Conservation (phyloP, 2,329 filamentous ascomycete species). For the Immersiporthe knoxdaviesiana region DNA sequence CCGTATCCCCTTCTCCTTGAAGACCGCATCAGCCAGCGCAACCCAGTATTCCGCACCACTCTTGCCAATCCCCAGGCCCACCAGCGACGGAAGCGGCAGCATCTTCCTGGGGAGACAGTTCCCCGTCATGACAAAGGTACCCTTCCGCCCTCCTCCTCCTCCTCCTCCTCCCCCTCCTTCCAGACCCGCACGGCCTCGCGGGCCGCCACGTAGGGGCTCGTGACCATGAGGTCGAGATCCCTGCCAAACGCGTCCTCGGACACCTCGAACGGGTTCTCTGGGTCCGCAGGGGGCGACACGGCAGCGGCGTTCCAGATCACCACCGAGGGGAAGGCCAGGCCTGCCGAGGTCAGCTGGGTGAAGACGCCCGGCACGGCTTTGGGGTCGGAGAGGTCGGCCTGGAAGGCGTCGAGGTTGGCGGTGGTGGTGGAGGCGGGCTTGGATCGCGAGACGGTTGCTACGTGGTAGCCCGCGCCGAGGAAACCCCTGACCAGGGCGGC, state of each 20-base stretch:
- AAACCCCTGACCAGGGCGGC: slow-evolving; percentile 27
- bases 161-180: slow-evolving; percentile 1
- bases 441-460: slow-evolving; percentile 29
- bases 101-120: slow-evolving; percentile 22
- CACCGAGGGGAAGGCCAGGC: slow-evolving; percentile 22
- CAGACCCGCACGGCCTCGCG: slow-evolving; percentile 26
- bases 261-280: slow-evolving; percentile 26
- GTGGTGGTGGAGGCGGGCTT: slow-evolving; percentile 8
- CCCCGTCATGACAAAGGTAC: slow-evolving; percentile 28
- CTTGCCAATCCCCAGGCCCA: slow-evolving; percentile 24
- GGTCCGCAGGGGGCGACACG: slow-evolving; percentile 18
- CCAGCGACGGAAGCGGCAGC: slow-evolving; percentile 13
- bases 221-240: slow-evolving; percentile 25
- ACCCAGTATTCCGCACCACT: slow-evolving; percentile 23
- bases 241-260: slow-evolving; percentile 12
- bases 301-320: slow-evolving; percentile 29
- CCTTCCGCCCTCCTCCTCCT: slow-evolving; percentile 16
- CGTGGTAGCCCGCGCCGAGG: slow-evolving; percentile 26
- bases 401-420: slow-evolving; percentile 20
- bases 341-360: slow-evolving; percentile 5
- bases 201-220: slow-evolving; percentile 23
- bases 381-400: slow-evolving; percentile 26
- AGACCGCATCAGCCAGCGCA: slow-evolving; percentile 21
- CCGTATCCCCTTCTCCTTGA: slow-evolving; percentile 28
- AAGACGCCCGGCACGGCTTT: slow-evolving; percentile 15